These are phyloP conservation scores for Mercurialis annua DNA, from an alignment of 345 rosid species.

Conservation along the genomic window DNA sequence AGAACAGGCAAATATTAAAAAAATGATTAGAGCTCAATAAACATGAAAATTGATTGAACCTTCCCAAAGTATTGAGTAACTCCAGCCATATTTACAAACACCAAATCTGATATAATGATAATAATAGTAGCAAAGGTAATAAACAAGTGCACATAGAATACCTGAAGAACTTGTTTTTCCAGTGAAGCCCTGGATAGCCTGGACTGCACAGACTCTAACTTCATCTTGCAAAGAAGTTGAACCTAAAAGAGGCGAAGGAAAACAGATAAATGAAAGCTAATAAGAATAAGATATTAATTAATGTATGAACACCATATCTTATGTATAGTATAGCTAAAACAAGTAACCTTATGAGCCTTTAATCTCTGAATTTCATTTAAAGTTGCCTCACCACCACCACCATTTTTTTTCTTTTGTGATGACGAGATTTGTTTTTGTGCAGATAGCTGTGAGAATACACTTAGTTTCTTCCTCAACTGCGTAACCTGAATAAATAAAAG, in stretches of 20 bases:
- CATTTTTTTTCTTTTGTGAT: constrained; percentile 13
- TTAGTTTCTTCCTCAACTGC: constrained; percentile 25
- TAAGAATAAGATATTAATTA: background rate
- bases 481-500: constrained; percentile 15
- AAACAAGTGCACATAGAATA: constrained; percentile 2
- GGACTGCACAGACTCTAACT: constrained; percentile 30
- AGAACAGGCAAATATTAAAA: no score
- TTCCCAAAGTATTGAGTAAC: background rate
- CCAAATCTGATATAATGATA: no score
- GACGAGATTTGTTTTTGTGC: constrained; percentile 18
- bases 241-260: constrained; percentile 11
- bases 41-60: background rate
- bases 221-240: constrained; percentile 30
- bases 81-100: background rate
- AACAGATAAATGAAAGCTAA: background rate
- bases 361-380: constrained; percentile 24
- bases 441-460: constrained; percentile 18
- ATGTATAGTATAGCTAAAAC: background rate
- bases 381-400: background rate
- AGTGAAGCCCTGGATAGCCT: constrained; percentile 31
- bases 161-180: constrained; percentile 35
- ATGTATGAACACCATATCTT: background rate
- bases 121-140: background rate
- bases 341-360: constrained; percentile 29
- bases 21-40: background rate